Base-by-base conservation (phyloP, 2,329 filamentous ascomycete genomes). In the Neophaeococcomyces mojaviensis region DNA sequence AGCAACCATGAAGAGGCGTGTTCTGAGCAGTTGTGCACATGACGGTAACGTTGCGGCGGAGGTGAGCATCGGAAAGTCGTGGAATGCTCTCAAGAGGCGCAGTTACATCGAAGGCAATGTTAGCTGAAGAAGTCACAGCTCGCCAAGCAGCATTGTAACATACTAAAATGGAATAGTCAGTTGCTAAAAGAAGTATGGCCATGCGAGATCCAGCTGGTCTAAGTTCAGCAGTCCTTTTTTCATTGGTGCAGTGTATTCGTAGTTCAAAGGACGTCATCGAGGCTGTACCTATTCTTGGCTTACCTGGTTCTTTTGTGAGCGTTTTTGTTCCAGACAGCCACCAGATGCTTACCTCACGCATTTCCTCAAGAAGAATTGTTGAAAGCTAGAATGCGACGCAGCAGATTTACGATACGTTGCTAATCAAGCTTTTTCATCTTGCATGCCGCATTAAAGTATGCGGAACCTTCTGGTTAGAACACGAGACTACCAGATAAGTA, bases 21-120 rank as follows among this genome's bases (percentile, higher is more conserved):
- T 15, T n/a, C 10, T 15, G 18, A 34, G 10, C 13, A 10, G 20
- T 2, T 22, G 9, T 34, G 5, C 28, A 20, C 20, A 31, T n/a
- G 30, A 43, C 34, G 30, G 39, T 30, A 34, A 24, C 39, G 31
- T 43, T 43, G 22, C 39, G 15, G 22, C 18, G 30, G 10, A 34
- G 39, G 30, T 34, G 26, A 41, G 39, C 22, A 31, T 18, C 19
- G 18, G 15, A 34, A 34, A 43, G 12, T 13, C 18, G 35, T 37
- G 9, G 18, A 20, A 20, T 24, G 19, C 18, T 28, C 8, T 7
- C 18, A 15, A 8, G 37, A 39, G 37, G 37, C 37, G 37, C 37
- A 39, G 37, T 26, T n/a, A n/a, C 32, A 15, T 37, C 20, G 18
- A 5, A 20, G 35, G 20, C 24, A 16, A 20, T 9, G 15, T 37